Conservation (phyloP, 1,284 basidiomycete genomes). For the Trametes polyzona region DNA sequence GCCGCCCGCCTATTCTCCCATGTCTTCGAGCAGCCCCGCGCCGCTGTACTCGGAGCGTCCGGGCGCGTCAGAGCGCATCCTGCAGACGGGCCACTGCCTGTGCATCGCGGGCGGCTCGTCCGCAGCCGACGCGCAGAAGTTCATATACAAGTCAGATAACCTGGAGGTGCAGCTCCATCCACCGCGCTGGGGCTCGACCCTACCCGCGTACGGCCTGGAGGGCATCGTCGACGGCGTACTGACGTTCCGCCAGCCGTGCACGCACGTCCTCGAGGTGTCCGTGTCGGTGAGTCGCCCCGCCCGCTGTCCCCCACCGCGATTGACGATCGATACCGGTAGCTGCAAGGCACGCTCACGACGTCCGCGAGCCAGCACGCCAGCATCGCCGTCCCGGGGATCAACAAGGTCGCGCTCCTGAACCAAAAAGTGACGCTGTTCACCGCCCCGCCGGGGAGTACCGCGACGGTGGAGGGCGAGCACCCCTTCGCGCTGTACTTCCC, state of each 20-base stretch:
- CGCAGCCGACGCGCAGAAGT: conserved; percentile 33
- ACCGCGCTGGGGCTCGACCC: conserved; percentile 42
- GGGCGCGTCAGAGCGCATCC: conserved; percentile 27
- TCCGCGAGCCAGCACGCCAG: conserved; percentile 36
- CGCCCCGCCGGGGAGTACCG: conserved; percentile 24
- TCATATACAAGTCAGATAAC: conserved; percentile 44
- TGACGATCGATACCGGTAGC: conserved; percentile 31
- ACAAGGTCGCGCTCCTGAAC: conserved; percentile 33
- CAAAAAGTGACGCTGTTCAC: conserved; percentile 39
- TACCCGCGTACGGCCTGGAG: conserved; percentile 47
- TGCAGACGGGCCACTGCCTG: conserved; percentile 25
- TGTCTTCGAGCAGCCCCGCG: conserved; percentile 19
- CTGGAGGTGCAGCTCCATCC: conserved; percentile 47
- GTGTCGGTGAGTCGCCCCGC: conserved; percentile 36
- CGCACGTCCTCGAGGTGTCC: conserved; percentile 42
- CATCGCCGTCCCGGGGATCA: conserved; percentile 30
- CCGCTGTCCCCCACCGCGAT: neutral
- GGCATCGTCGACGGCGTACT: conserved; percentile 46
- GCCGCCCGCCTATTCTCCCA: conserved; percentile 20
- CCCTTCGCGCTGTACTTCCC: conserved; percentile 48
- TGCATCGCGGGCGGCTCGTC: conserved; percentile 16
- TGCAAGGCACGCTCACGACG: conserved; percentile 44
- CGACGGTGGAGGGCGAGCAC: conserved; percentile 36
- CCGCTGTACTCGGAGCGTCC: conserved; percentile 33
- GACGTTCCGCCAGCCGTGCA: conserved; percentile 39